Evolutionary conservation across 768 basidiomycete species (phyloP).

Genomic region (Psilocybe azurescens): DNA sequence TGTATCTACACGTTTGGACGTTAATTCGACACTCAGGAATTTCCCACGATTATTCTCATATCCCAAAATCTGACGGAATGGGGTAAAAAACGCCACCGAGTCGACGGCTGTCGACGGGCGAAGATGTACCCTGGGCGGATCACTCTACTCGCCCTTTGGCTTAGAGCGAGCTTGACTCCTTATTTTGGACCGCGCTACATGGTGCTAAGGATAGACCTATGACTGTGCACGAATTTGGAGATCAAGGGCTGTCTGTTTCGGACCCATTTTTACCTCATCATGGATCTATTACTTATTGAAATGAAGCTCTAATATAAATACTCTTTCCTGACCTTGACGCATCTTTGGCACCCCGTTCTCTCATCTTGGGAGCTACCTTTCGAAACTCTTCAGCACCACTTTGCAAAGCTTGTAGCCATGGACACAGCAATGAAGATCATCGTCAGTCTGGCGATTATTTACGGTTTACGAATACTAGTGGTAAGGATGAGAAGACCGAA

Average conservation of each 20-base stretch:
- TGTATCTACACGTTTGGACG: too few species aligned
- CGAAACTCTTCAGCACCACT: background rate
- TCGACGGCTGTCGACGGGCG: too few species aligned
- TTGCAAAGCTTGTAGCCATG: background rate
- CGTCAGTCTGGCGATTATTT: slow-evolving; percentile 11
- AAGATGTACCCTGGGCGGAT: background rate
- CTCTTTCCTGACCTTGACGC: background rate
- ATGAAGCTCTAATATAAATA: slow-evolving; percentile 4
- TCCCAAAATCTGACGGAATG: background rate
- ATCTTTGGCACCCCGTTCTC: background rate
- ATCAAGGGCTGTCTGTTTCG: background rate
- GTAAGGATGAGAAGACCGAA: slow-evolving; percentile 14
- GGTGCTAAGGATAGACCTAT: background rate
- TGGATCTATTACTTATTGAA: background rate
- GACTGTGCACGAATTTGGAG: background rate
- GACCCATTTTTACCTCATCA: background rate
- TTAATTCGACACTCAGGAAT: too few species aligned
- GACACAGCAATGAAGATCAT: slow-evolving; percentile 4
- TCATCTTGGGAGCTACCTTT: background rate
- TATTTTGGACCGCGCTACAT: background rate
- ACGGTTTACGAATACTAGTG: slow-evolving; percentile 14
- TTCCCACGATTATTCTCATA: background rate
- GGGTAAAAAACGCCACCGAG: background rate
- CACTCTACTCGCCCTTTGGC: slow-evolving; percentile 1
- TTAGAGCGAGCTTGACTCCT: background rate